Base-by-base conservation (phyloP, 2,329 filamentous ascomycete species). In the Aspergillus jensenii region DNA sequence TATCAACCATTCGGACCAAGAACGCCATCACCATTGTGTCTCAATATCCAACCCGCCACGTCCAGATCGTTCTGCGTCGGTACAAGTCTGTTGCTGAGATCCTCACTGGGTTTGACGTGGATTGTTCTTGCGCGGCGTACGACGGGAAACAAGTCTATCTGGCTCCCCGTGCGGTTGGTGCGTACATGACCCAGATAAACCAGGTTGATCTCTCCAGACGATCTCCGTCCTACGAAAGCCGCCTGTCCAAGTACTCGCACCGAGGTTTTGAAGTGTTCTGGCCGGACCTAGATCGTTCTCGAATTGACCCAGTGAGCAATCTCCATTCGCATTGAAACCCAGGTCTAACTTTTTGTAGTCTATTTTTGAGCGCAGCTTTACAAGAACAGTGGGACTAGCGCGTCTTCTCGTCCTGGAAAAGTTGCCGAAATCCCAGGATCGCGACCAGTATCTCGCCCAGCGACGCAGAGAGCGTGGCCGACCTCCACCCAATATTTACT, bases 11-110 rank as follows among this genome's bases (percentile, higher is more conserved):
- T 46, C 84, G 91, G 37, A 96, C 91, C 17, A 96, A 93, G 78
- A 89, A 96, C 68, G 89, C 91, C 9, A 87, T 96, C 57, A 96
- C 91, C 0, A 95, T 96, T 68, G 90, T 85, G 35, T 91, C 88
- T 45, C 87, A 93, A 71, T 93, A 95, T 68, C 91, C 91, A 0
- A 91, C 87, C 37, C 87, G 91, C 2, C 91, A 96, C 70, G 83
- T 96, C 3, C 90, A 93, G 80, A 91, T 96, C 65, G 91, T 96
- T 21, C 81, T 96, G 31, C 88, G 91, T 37, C 86, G 95, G 39
- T 96, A 96, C 78, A 90, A 91, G 68, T 92, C 88, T 0, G 77
- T 96, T 46, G 88, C 90, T 1, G 90, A 96, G 71, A 93, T 96
- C 37, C 81, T 96, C 23, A 91, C 91, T 3, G 91, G 91, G 0